A percentile compares a stretch with the other conserved stretches of the same genome.
phyloP scores from a whole-genome alignment of 192 early-diverging fungal species.

The Pecoramyces ruminantium region DNA sequence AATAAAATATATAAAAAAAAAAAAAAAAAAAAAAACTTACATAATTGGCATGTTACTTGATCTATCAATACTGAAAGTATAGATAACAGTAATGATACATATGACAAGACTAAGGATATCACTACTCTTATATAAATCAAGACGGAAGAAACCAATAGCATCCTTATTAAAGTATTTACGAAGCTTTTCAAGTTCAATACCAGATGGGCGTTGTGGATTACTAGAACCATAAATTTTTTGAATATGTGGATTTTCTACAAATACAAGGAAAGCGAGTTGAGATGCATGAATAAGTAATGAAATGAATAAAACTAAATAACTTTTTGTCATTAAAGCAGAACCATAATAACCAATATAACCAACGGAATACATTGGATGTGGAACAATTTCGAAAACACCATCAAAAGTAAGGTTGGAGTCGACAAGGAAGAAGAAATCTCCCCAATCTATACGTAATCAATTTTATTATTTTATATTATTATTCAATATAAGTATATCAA shows the following conservation, averaged over 20 bases:
- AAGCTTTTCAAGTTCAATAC: slow-evolving; percentile 1
- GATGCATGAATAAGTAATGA: slow-evolving; percentile 70
- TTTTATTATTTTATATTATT: too few relatives aligned
- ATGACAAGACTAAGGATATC: slow-evolving; percentile 35
- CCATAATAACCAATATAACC: slow-evolving; percentile 96
- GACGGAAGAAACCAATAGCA: slow-evolving; percentile 3
- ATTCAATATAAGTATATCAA: too few relatives aligned
- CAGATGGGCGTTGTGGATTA: neutral
- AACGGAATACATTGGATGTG: slow-evolving; percentile 98
- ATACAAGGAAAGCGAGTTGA: slow-evolving; percentile 75
- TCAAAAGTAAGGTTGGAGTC: slow-evolving; percentile 73
- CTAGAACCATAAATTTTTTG: slow-evolving; percentile 39
- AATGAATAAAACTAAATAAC: slow-evolving; percentile 78
- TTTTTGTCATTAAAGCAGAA: slow-evolving; percentile 74
- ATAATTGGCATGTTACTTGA: slow-evolving; percentile 2
- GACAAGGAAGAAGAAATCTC: slow-evolving; percentile 93
- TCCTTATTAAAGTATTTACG: neutral
- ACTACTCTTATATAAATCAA: neutral
- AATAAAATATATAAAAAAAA: too few relatives aligned
- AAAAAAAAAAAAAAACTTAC: slow-evolving; percentile 9
- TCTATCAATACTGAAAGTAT: slow-evolving; percentile 16
- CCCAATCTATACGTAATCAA: too few relatives aligned
- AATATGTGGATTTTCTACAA: slow-evolving; percentile 84
- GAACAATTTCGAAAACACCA: slow-evolving; percentile 90
- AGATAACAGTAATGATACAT: slow-evolving; percentile 19